These are phyloP conservation scores for Arthrobotrys megalospora DNA, from an alignment of 2,329 filamentous ascomycete species.

Conservation along the genomic window DNA sequence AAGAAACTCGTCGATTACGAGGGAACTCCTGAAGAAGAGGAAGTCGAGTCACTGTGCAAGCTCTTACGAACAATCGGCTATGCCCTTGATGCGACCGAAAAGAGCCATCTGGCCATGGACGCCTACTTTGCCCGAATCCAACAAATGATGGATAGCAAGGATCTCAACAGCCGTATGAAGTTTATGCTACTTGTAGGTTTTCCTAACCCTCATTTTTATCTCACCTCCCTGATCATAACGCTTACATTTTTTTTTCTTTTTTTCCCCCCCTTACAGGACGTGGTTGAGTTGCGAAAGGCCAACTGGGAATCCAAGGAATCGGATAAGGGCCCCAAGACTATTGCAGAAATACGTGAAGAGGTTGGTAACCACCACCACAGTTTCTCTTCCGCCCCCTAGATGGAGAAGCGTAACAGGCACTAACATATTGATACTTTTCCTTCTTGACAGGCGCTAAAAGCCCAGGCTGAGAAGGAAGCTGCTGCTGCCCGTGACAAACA, in stretches of 20 bases:
- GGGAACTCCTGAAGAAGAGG: constrained; percentile 91
- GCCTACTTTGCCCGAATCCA: constrained; percentile 93
- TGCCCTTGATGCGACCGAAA: constrained; percentile 86
- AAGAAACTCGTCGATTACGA: constrained; percentile 97
- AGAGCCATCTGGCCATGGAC: constrained; percentile 88
- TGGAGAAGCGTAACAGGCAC: too few relatives aligned
- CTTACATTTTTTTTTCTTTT: constrained; percentile 16
- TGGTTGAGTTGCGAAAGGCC: constrained; percentile 83
- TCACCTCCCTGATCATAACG: neutral
- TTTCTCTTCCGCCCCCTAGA: neutral
- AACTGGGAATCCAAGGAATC: constrained; percentile 89
- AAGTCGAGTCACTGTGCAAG: constrained; percentile 95
- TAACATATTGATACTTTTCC: neutral
- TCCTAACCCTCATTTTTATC: neutral
- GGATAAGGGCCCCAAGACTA: constrained; percentile 96
- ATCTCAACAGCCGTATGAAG: constrained; percentile 86
- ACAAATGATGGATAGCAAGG: constrained; percentile 82
- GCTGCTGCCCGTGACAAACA: constrained; percentile 72
- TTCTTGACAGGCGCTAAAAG: constrained; percentile 75
- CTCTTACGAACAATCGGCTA: constrained; percentile 90
- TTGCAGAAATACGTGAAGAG: constrained; percentile 89
- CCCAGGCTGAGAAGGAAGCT: constrained; percentile 84
- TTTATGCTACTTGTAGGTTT: constrained; percentile 88
- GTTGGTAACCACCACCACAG: constrained; percentile 68
- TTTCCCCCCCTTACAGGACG: constrained; percentile 72